A percentile compares a stretch with the other conserved stretches of the same genome.
Conservation (phyloP, 108 stramenopile genomes). For the Chaetoceros tenuissimus region DNA sequence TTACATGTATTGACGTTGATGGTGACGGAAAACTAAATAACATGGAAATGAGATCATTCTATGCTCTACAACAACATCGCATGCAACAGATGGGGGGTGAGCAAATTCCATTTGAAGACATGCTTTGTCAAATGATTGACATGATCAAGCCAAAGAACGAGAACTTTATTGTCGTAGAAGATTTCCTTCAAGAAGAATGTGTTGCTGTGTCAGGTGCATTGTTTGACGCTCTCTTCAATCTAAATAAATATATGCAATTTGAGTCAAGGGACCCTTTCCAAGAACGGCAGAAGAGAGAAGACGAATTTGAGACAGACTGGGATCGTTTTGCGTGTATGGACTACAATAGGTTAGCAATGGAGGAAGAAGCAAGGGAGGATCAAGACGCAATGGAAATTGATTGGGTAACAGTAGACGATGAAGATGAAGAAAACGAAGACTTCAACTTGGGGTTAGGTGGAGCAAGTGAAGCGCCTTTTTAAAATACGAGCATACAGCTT, state of each 20-base stretch:
- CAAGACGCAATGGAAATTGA: conserved; percentile 86
- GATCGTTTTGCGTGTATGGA: conserved; percentile 94
- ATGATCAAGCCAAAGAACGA: conserved; percentile 81
- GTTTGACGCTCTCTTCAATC: conserved; percentile 96
- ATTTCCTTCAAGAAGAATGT: conserved; percentile 86
- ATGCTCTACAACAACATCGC: conserved; percentile 84
- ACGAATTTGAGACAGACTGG: conserved; percentile 97
- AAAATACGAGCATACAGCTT: too few species aligned
- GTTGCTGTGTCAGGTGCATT: conserved; percentile 88
- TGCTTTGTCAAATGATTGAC: conserved; percentile 98
- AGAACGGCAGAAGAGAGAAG: conserved; percentile 85
- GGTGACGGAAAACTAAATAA: conserved; percentile 91
- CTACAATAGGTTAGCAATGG: conserved; percentile 91
- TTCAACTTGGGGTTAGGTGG: conserved; percentile 40
- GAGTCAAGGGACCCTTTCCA: conserved; percentile 96
- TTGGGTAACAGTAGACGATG: conserved; percentile 83
- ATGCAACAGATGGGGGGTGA: conserved; percentile 98
- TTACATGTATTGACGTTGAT: conserved; percentile 92
- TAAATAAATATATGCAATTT: conserved; percentile 96
- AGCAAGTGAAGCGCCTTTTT: conserved; percentile 43
- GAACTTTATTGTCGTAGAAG: conserved; percentile 60
- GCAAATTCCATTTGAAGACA: conserved; percentile 92
- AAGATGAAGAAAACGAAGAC: conserved; percentile 51
- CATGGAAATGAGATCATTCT: conserved; percentile 94
- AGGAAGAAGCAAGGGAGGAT: conserved; percentile 83